Conservation (phyloP, 2,329 filamentous ascomycete genomes). For the Verruconis gallopava region DNA sequence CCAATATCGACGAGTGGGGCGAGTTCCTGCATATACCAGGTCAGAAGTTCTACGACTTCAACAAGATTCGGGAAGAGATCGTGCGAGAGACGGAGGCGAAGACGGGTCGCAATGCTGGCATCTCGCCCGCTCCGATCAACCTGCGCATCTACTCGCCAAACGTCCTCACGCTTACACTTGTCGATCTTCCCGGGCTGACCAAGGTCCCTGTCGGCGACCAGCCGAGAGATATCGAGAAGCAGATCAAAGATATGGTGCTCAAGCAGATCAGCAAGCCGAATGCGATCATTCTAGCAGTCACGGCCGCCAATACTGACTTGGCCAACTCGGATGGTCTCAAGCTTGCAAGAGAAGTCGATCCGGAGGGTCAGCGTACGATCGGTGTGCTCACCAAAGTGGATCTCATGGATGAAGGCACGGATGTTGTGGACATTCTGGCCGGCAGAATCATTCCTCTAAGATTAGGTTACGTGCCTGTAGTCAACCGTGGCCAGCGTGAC, state of each 20-base stretch:
- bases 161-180: slow-evolving; percentile 88
- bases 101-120: slow-evolving; percentile 90
- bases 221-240: slow-evolving; percentile 88
- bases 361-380: slow-evolving; percentile 93
- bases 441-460: slow-evolving; percentile 92
- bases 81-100: slow-evolving; percentile 92
- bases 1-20: slow-evolving; percentile 93
- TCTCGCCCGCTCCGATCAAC: slow-evolving; percentile 94
- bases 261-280: slow-evolving; percentile 99
- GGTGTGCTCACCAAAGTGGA: slow-evolving; percentile 98
- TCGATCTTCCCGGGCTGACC: slow-evolving; percentile 91
- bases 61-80: slow-evolving; percentile 97
- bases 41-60: slow-evolving; percentile 96
- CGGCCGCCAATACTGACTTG: slow-evolving; percentile 92
- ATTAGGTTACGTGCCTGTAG: slow-evolving; percentile 90
- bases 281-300: slow-evolving; percentile 93
- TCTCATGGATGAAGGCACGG: slow-evolving; percentile 96
- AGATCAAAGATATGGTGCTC: slow-evolving; percentile 95
- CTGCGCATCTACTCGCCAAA: slow-evolving; percentile 97
- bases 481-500: slow-evolving; percentile 94
- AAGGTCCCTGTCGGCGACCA: slow-evolving; percentile 96
- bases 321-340: slow-evolving; percentile 98
- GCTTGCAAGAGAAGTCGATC: slow-evolving; percentile 90
- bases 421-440: slow-evolving; percentile 95
- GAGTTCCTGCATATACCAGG: slow-evolving; percentile 97